Conservation (phyloP, 2,329 filamentous ascomycete genomes). For the Aspergillus versicolor region DNA sequence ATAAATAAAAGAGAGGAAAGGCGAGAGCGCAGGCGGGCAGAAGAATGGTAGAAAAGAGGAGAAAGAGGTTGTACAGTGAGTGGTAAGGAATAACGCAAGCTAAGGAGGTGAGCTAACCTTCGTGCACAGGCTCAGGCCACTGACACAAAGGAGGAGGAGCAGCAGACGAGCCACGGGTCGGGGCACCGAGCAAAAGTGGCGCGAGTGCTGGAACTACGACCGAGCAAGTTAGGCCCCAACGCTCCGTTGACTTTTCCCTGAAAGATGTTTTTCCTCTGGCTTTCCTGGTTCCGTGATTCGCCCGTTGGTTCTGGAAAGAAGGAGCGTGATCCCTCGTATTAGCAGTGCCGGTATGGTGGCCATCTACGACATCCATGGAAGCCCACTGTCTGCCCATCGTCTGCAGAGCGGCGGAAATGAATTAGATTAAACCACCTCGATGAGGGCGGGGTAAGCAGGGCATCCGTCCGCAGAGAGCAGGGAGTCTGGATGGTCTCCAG, state of each 20-base stretch:
- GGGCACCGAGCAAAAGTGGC: constrained; percentile 24
- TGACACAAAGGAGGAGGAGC: constrained; percentile 16
- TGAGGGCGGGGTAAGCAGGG: constrained; percentile 19
- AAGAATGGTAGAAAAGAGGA: constrained; percentile 18
- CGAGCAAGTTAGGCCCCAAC: constrained; percentile 9
- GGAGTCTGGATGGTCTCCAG: constrained; percentile 18
- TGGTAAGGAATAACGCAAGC: constrained; percentile 17
- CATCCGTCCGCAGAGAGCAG: background rate
- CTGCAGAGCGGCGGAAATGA: background rate
- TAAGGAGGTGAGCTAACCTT: constrained; percentile 20
- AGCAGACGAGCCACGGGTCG: constrained; percentile 27
- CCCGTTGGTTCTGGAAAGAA: background rate
- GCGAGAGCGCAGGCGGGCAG: constrained; percentile 6
- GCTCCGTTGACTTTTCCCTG: constrained; percentile 1
- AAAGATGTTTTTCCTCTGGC: background rate
- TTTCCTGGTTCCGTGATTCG: constrained; percentile 1
- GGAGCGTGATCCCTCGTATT: constrained; percentile 7
- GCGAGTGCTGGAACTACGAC: constrained; percentile 18
- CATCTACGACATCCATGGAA: constrained; percentile 7
- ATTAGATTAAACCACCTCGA: constrained; percentile 13
- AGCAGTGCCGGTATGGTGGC: constrained; percentile 5
- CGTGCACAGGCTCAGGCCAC: constrained; percentile 18
- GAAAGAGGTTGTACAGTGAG: constrained; percentile 18
- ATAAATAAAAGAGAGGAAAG: constrained; percentile 15
- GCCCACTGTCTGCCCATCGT: background rate